A percentile compares a stretch with the other conserved stretches of the same genome.
These are phyloP conservation scores for Cryphonectria carpinicola DNA, from an alignment of 2,329 filamentous ascomycete genomes.

Conservation along the genomic window DNA sequence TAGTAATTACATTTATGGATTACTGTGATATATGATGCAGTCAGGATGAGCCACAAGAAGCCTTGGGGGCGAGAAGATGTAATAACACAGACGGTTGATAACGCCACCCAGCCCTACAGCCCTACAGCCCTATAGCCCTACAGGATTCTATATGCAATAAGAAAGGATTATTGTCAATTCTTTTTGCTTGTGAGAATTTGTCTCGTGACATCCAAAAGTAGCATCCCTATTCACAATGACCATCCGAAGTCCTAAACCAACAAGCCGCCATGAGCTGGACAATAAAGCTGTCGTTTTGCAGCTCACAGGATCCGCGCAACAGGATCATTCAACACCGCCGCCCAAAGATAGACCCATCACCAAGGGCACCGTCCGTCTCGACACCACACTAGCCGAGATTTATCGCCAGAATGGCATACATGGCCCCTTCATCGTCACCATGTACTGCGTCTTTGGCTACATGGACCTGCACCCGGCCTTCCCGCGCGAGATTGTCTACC, in stretches of 20 bases:
- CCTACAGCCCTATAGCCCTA: neutral
- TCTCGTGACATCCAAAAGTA: neutral
- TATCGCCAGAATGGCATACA: slow-evolving; percentile 32
- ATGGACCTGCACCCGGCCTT: slow-evolving; percentile 33
- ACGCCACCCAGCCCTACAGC: neutral
- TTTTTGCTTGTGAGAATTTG: neutral
- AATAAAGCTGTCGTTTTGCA: slow-evolving; percentile 7
- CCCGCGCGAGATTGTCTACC: slow-evolving; percentile 31
- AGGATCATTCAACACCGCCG: neutral
- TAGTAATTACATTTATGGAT: neutral
- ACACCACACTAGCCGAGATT: slow-evolving; percentile 33
- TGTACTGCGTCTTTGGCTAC: slow-evolving; percentile 34
- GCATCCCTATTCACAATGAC: neutral
- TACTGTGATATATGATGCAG: neutral
- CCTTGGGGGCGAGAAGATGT: neutral
- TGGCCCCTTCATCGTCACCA: slow-evolving; percentile 33
- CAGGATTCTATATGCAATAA: neutral
- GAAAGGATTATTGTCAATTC: neutral
- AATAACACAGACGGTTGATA: neutral
- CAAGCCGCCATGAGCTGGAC: neutral
- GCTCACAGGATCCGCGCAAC: neutral
- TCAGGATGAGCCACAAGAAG: neutral
- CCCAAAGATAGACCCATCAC: neutral
- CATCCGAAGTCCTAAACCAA: neutral
- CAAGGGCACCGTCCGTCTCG: slow-evolving; percentile 20